These are phyloP conservation scores for Zymoseptoria ardabiliae DNA, from an alignment of 2,329 filamentous ascomycete species.

Conservation along the genomic window DNA sequence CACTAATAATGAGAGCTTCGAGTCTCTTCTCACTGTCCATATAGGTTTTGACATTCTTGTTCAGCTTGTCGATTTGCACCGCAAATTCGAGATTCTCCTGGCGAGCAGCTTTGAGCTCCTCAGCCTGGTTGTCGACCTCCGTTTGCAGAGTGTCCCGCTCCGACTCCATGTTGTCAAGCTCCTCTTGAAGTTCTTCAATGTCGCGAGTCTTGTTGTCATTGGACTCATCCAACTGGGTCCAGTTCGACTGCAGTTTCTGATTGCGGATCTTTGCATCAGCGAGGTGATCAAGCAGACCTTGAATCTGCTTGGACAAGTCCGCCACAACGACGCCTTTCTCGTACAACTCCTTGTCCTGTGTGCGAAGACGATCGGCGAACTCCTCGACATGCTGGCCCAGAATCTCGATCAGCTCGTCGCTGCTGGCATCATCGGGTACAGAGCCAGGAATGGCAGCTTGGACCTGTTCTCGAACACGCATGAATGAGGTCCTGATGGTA, in stretches of 20 bases:
- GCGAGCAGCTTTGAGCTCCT: slow-evolving; percentile 18
- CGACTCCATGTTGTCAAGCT: slow-evolving; percentile 28
- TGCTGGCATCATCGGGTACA: slow-evolving; percentile 32
- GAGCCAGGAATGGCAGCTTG: slow-evolving; percentile 35
- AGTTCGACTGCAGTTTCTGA: slow-evolving; percentile 31
- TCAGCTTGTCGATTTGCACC: slow-evolving; percentile 32
- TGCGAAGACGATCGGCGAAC: slow-evolving; percentile 32
- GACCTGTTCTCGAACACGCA: slow-evolving; percentile 33
- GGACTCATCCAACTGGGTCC: slow-evolving; percentile 30
- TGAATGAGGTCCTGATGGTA: slow-evolving; percentile 37
- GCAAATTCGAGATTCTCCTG: slow-evolving; percentile 29
- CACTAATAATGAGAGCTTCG: slow-evolving; percentile 31
- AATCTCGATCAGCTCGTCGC: slow-evolving; percentile 13
- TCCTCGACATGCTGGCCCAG: slow-evolving; percentile 10
- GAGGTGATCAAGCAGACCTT: slow-evolving; percentile 35
- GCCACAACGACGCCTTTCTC: slow-evolving; percentile 23
- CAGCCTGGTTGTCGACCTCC: slow-evolving; percentile 19
- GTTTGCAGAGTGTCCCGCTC: slow-evolving; percentile 20
- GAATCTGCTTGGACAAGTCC: slow-evolving; percentile 32
- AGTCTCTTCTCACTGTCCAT: slow-evolving; percentile 33
- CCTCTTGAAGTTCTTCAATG: slow-evolving; percentile 33
- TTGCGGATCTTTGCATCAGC: slow-evolving; percentile 31
- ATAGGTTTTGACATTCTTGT: slow-evolving; percentile 33
- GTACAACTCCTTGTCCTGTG: slow-evolving; percentile 30
- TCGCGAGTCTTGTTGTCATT: slow-evolving; percentile 29